Evolutionary conservation across 2,329 filamentous ascomycete species (phyloP), one percentile per base, ranked within the genome.

Genomic region (Xylariomycetidae sp.): DNA sequence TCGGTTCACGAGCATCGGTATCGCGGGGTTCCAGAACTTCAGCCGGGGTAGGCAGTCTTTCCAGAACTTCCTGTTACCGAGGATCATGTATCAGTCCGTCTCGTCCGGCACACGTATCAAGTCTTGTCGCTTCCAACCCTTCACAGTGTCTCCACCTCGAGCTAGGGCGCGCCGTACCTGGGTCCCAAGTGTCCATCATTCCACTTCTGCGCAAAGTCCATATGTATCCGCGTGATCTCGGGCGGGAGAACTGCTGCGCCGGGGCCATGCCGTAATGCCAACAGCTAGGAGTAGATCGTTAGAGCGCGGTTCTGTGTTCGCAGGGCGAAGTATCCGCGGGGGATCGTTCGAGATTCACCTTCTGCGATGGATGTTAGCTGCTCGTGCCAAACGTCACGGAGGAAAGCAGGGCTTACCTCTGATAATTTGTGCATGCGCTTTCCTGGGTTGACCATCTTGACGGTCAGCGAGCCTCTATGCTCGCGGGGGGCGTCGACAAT

Each of bases 1-100:
- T 38, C 85, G 82, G 59, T 82, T 81, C 50, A 95, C 76, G 38
- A 85, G 79, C 74, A 96, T 93, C 26, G 82, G 77, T 28, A 95
- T 61, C 10, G 78, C 65, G 1, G 92, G 92, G 59, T 98, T 98
- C 71, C 94, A 83, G 67, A 81, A 98, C 71, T 98, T 95, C 47
- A 98, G 70, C 37, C 86, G 78, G 15, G 86, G 85, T 29, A 96
- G 79, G 56, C 79, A 82, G 40, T 80, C 69, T 44, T 75, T 78
- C 85, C 87, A 95, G 73, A 98, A 95, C 66, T 86, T 86, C 53
- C 89, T 94, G 45, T 51, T 44, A 29, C 52, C 46, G 31, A 47
- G 47, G 31, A 47, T 25, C 6, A 7, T 7, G 24, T 7, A 6
- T 6, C 6, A 25, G 24, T 12, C 12, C n/a, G 24, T 25, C n/a